Percentiles rank a stretch among this genome's conserved stretches.
These are phyloP conservation scores for Cladosporium sp. DNA, from an alignment of 2,329 filamentous ascomycete species.

Conservation along the genomic window DNA sequence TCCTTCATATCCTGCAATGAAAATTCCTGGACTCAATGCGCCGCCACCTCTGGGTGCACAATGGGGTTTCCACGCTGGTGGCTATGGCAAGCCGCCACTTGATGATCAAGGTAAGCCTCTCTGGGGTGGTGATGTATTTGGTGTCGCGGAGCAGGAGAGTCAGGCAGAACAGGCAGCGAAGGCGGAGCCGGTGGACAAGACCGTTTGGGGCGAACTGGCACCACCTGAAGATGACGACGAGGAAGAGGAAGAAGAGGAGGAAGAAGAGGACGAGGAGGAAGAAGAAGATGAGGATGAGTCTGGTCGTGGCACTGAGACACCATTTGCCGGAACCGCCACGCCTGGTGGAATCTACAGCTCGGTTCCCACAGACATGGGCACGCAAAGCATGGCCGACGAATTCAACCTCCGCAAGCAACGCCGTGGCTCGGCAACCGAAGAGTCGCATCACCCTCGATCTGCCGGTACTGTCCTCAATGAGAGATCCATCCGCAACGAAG, in stretches of 20 bases:
- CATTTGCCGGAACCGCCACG: slow-evolving; percentile 64
- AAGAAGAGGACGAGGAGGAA: slow-evolving; percentile 58
- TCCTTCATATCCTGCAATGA: slow-evolving; percentile 90
- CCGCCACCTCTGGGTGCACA: slow-evolving; percentile 81
- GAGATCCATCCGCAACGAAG: slow-evolving; percentile 75
- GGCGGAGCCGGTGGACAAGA: slow-evolving; percentile 79
- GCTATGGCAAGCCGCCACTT: slow-evolving; percentile 91
- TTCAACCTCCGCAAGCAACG: slow-evolving; percentile 87
- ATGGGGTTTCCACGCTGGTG: slow-evolving; percentile 94
- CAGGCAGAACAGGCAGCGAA: slow-evolving; percentile 38
- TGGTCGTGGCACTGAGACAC: slow-evolving; percentile 64
- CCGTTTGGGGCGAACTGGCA: slow-evolving; percentile 88
- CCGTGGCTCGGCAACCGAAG: slow-evolving; percentile 83
- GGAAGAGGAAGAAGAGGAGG: slow-evolving; percentile 53
- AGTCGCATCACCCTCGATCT: slow-evolving; percentile 65
- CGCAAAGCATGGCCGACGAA: slow-evolving; percentile 75
- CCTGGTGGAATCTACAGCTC: slow-evolving; percentile 75
- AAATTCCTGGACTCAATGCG: slow-evolving; percentile 89
- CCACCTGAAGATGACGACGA: slow-evolving; percentile 69
- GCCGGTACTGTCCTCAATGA: slow-evolving; percentile 90
- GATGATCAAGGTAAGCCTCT: slow-evolving; percentile 89
- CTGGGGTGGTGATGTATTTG: slow-evolving; percentile 93
- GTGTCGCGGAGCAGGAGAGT: slow-evolving; percentile 45
- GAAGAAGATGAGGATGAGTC: slow-evolving; percentile 67
- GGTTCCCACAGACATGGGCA: slow-evolving; percentile 72